Evolutionary conservation across 2,329 filamentous ascomycete genomes (phyloP).

Genomic region (Apiospora hydei): DNA sequence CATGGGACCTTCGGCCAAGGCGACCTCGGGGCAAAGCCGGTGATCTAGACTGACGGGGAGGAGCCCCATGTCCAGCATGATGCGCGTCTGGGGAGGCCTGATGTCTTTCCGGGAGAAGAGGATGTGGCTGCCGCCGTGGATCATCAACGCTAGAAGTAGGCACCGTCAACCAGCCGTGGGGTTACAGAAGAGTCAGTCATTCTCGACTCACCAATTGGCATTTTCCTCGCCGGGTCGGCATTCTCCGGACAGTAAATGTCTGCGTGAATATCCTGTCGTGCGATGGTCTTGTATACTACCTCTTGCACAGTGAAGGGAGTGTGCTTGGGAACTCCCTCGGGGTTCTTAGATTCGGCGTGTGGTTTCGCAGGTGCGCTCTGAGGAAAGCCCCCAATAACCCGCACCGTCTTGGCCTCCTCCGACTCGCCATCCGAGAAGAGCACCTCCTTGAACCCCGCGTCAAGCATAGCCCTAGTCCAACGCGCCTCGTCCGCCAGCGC

Average conservation of each 20-base stretch:
- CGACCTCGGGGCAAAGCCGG: constrained; percentile 56
- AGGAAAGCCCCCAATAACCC: constrained; percentile 37
- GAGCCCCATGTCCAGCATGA: constrained; percentile 49
- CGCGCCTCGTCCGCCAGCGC: constrained; percentile 35
- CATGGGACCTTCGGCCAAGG: constrained; percentile 53
- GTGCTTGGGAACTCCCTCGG: constrained; percentile 26
- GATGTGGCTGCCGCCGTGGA: constrained; percentile 53
- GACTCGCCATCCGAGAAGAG: constrained; percentile 37
- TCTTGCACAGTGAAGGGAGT: constrained; percentile 29
- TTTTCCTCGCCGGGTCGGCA: not conserved
- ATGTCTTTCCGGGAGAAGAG: constrained; percentile 48
- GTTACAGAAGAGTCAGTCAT: not conserved
- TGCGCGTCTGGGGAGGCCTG: constrained; percentile 44
- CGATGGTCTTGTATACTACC: constrained; percentile 34
- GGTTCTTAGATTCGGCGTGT: accelerated
- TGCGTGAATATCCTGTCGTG: constrained; percentile 34
- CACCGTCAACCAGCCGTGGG: not conserved
- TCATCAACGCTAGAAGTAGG: constrained; percentile 47
- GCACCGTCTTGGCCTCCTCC: constrained; percentile 35
- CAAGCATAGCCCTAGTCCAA: constrained; percentile 35
- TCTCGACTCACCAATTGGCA: constrained; percentile 23
- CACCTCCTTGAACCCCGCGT: constrained; percentile 36
- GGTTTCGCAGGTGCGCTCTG: not conserved
- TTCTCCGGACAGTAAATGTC: constrained; percentile 44
- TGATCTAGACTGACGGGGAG: constrained; percentile 59